phyloP scores from a whole-genome alignment of 805 yeast species.

The Lachancea meyersii region DNA sequence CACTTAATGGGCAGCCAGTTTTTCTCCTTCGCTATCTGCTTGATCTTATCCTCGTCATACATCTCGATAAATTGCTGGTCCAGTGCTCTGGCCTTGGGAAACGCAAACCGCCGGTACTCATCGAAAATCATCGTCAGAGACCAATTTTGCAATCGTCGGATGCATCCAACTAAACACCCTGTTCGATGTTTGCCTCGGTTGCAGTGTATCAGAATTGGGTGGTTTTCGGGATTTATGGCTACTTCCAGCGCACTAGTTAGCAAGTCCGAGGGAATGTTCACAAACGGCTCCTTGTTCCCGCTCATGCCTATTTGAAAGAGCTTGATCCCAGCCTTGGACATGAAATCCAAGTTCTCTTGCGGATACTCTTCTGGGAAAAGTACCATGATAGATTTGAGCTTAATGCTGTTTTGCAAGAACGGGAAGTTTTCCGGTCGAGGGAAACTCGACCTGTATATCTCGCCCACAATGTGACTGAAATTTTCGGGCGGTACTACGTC shows the following conservation, averaged over 20 bases:
- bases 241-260: slow-evolving; percentile 77
- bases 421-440: slow-evolving; percentile 80
- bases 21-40: slow-evolving; percentile 43
- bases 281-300: slow-evolving; percentile 94
- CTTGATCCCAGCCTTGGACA: slow-evolving; percentile 53
- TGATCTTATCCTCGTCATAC: slow-evolving; percentile 65
- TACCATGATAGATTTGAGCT: slow-evolving; percentile 70
- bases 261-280: slow-evolving; percentile 59
- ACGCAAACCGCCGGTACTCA: slow-evolving; percentile 89
- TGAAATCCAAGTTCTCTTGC: slow-evolving; percentile 58
- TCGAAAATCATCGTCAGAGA: slow-evolving; percentile 89
- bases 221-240: slow-evolving; percentile 78
- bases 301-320: slow-evolving; percentile 87
- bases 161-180: slow-evolving; percentile 91
- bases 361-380: slow-evolving; percentile 92
- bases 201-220: slow-evolving; percentile 89
- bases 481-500: slow-evolving; percentile 71
- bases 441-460: slow-evolving; percentile 81
- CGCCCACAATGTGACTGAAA: slow-evolving; percentile 73
- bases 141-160: slow-evolving; percentile 87
- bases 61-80: slow-evolving; percentile 94
- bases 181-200: slow-evolving; percentile 96
- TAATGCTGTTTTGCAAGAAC: slow-evolving; percentile 51
- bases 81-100: slow-evolving; percentile 90
- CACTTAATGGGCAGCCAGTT: slow-evolving; percentile 66